Evolutionary conservation across 331 rosid species (phyloP).

Genomic region (Malus hybrid): DNA sequence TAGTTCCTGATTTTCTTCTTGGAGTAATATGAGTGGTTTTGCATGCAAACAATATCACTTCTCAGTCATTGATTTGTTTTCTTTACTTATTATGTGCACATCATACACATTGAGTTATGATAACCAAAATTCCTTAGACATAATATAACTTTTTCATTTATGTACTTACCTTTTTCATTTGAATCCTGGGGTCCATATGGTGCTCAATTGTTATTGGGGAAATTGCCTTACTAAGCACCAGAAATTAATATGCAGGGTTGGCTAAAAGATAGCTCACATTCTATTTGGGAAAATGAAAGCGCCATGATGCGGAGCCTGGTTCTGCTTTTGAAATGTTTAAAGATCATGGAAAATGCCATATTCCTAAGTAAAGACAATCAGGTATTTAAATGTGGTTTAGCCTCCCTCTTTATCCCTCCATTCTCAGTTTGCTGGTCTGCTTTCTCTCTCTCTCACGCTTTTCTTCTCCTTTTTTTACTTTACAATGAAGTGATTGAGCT

Average conservation of each 20-base stretch:
- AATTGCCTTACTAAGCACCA: slow-evolving; percentile 11
- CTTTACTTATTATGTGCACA: background rate
- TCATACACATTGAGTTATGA: background rate
- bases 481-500: slow-evolving; percentile 90
- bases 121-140: background rate
- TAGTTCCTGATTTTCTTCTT: background rate
- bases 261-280: slow-evolving; percentile 33
- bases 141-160: background rate
- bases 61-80: background rate
- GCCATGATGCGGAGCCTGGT: slow-evolving; percentile 45
- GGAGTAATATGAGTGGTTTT: background rate
- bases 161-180: background rate
- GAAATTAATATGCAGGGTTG: slow-evolving; percentile 42
- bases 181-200: background rate
- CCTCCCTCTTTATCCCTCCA: background rate
- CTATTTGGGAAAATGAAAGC: slow-evolving; percentile 35
- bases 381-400: slow-evolving; percentile 34
- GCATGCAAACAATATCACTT: background rate
- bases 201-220: background rate
- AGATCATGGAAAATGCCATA: slow-evolving; percentile 97
- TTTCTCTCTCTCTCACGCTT: background rate
- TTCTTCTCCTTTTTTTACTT: slow-evolving; percentile 20
- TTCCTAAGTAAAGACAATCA: slow-evolving; percentile 86
- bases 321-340: slow-evolving; percentile 82
- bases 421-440: background rate